Percentiles rank a stretch among this genome's conserved stretches.
Evolutionary conservation across 2,329 filamentous ascomycete species (phyloP).

Genomic region (Hypoxylon sp.): DNA sequence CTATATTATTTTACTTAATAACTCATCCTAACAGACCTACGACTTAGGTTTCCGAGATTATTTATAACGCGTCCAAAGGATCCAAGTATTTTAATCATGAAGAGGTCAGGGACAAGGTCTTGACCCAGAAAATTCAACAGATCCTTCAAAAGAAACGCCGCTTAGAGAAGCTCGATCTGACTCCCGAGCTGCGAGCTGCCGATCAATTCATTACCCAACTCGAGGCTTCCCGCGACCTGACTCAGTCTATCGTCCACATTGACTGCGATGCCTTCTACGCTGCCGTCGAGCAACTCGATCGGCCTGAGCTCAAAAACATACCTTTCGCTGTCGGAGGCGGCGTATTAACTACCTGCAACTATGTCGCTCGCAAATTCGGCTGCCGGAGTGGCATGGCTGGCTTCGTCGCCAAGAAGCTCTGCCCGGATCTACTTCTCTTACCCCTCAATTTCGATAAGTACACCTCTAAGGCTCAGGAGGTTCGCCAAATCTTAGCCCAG

Average conservation of each 20-base stretch:
- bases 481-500: conserved; percentile 83
- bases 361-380: conserved; percentile 89
- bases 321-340: conserved; percentile 90
- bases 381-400: conserved; percentile 95
- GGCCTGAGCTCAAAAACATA: conserved; percentile 85
- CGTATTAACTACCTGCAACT: conserved; percentile 82
- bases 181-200: conserved; percentile 79
- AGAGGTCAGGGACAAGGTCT: conserved; percentile 82
- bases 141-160: conserved; percentile 82
- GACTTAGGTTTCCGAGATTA: conserved; percentile 87
- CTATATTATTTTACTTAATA: not conserved
- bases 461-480: conserved; percentile 87
- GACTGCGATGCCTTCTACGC: conserved; percentile 99
- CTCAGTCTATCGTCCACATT: conserved; percentile 88
- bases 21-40: not conserved
- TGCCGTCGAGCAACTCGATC: conserved; percentile 87
- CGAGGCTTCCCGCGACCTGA: conserved; percentile 83
- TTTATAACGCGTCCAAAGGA: conserved; percentile 96
- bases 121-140: conserved; percentile 87
- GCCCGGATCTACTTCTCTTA: conserved; percentile 85
- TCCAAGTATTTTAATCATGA: conserved; percentile 97
- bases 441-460: conserved; percentile 94
- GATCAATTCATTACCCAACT: conserved; percentile 86
- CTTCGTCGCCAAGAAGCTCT: conserved; percentile 95
- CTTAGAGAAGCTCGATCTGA: conserved; percentile 82